Base-by-base conservation (phyloP, 495 filamentous ascomycete genomes). In the Trypethelium eluteriae region DNA sequence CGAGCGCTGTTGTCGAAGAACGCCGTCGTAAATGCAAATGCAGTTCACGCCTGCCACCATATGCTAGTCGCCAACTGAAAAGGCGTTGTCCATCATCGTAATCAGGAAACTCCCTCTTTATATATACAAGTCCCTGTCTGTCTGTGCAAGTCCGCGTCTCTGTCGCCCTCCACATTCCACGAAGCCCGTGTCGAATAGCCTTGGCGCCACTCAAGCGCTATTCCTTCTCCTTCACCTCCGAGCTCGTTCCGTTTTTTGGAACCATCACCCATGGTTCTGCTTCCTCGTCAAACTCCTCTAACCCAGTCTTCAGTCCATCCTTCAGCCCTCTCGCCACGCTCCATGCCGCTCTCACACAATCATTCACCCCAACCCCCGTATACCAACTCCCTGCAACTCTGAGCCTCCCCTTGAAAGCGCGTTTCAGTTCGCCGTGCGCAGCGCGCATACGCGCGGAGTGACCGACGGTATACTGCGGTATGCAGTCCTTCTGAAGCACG, bases 401-500 rank as follows among this genome's bases (percentile, higher is more conserved):
- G 18, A 98, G 76, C 39, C 81, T 80, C 9, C 87, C 85, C 2
- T 80, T 67, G 72, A 89, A 97, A 11, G 80, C 78, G 1, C 66
- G 34, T 57, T 77, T 73, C 5, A 95, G 74, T 57, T 86, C 77
- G 16, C 71, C 41, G 67, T 88, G 83, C 3, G 88, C 83, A 11
- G 73, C 73, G 25, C 70, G 74, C 83, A 96, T 87, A 64, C 85
- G 82, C 3, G 74, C 69, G 39, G 84, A 71, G 77, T 98, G 93
- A 25, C 90, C 90, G 1, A 96, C 87, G 0, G 79, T 81, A 71
- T 95, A 96, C 75, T 98, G 94, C 4, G 94, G 94, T 50, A 98
- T 92, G 71, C 92, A 96, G 49, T 93, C 79, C 62, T 79, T 79
- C 71, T 92, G 88, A 49, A 96, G 74, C 38, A 79, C 81, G 34